Base-by-base conservation (phyloP, 345 rosid genomes). In the Bruguiera parviflora region DNA sequence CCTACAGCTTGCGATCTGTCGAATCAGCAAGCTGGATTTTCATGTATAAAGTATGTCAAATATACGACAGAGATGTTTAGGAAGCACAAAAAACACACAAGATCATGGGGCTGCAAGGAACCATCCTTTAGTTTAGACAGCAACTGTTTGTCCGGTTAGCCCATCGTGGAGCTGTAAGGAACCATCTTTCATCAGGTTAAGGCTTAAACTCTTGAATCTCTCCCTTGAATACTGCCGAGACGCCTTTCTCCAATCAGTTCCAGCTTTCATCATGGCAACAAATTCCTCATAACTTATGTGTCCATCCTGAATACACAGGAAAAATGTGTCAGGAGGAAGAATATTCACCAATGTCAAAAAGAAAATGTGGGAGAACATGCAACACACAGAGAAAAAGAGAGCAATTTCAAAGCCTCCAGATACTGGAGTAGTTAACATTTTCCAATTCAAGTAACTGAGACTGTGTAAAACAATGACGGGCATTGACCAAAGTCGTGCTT, bases 191-290 rank as follows among this genome's bases (percentile, higher is more conserved):
- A 94, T 89, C 78, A 94, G 77, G 75, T 94, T 91, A 47, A 91
- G 65, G 73, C 98, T 94, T 84, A 94, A 80, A 66, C 96, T 94
- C 88, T 94, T 94, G 83, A 89, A 94, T 63, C 98, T 88, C 85
- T 94, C 98, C 74, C 98, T 78, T 18, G 98, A 94, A 79, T 94
- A 94, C 75, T 94, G 98, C 16, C 98, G 83, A 1, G 98, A 94
- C 0, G 98, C 98, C 86, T 94, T 94, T 79, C 98, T 87, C 98
- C 98, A 94, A 59, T 94, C 98, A 0, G 98, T 94, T 78, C 98
- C 98, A 6, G 98, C 76, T 91, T 91, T 94, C 98, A 94, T 94
- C 98, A 94, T 91, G 3, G 88, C 83, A 64, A 87, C 96, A 79
- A 94, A 94, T 78, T 94, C 98, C 24, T 94, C 97, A 29, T 94